Percentiles rank a stretch among this genome's conserved stretches.
phyloP scores from a whole-genome alignment of 2,329 filamentous ascomycete genomes.

The Scytalidium lignicola region DNA sequence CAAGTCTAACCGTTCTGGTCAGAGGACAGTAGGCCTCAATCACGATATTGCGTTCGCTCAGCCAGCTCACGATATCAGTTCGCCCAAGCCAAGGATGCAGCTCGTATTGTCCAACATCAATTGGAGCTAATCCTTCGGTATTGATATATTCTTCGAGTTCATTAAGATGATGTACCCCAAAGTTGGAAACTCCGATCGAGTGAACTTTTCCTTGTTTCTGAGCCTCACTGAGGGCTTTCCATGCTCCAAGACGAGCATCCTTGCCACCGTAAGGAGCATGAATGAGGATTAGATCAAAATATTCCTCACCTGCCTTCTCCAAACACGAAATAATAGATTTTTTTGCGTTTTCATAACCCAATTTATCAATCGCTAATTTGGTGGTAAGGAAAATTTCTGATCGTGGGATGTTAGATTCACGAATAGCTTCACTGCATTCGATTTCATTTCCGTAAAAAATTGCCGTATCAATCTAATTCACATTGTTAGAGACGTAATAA shows the following conservation, averaged over 20 bases:
- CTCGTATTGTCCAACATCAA: conserved; percentile 14
- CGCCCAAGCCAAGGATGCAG: conserved; percentile 65
- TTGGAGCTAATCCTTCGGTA: conserved; percentile 55
- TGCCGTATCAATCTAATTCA: conserved; percentile 6
- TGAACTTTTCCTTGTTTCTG: conserved; percentile 54
- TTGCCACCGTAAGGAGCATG: conserved; percentile 56
- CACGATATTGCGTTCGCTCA: conserved; percentile 44
- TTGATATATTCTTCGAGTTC: conserved; percentile 56
- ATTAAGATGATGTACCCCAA: conserved; percentile 61
- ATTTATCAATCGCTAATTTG: conserved; percentile 55
- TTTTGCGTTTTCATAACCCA: conserved; percentile 55
- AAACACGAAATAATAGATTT: conserved; percentile 55
- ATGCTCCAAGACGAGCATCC: conserved; percentile 54
- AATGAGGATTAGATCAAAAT: conserved; percentile 68
- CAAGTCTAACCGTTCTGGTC: conserved; percentile 56
- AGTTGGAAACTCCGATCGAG: conserved; percentile 71
- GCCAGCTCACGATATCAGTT: conserved; percentile 42
- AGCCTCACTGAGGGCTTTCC: conserved; percentile 60
- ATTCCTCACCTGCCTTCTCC: conserved; percentile 50
- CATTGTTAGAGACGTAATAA: background rate
- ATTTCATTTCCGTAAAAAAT: conserved; percentile 66
- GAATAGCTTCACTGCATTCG: conserved; percentile 61
- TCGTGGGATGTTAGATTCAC: conserved; percentile 48
- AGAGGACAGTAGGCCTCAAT: conserved; percentile 49
- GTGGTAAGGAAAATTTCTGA: conserved; percentile 64